A percentile compares a stretch with the other conserved stretches of the same genome.
These are phyloP conservation scores for Dipteronia sinensis DNA, from an alignment of 345 rosid genomes.

Conservation along the genomic window DNA sequence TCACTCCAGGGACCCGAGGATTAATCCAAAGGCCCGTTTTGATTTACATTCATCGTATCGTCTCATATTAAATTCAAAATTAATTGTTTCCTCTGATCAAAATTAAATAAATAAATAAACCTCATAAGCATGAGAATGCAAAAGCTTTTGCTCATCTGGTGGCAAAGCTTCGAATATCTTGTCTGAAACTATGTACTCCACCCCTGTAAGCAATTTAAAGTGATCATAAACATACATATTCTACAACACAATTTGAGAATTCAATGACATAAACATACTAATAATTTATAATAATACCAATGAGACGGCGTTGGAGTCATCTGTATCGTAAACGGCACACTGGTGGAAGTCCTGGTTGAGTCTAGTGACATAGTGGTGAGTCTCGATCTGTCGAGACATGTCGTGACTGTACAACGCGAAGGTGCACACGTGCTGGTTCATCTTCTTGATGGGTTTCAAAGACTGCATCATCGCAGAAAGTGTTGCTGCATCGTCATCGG, in stretches of 20 bases:
- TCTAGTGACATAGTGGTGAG: conserved; percentile 64
- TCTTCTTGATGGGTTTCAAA: conserved; percentile 64
- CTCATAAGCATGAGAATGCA: conserved; percentile 94
- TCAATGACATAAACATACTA: too few relatives aligned
- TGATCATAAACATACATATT: too few relatives aligned
- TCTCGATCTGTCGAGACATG: conserved; percentile 71
- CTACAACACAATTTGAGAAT: too few relatives aligned
- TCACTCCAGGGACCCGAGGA: conserved; percentile 67
- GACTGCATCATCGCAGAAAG: conserved; percentile 61
- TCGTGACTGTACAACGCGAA: conserved; percentile 80
- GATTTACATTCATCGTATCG: conserved; percentile 33
- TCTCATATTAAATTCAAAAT: neutral
- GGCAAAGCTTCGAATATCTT: conserved; percentile 58
- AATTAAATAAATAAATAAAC: conserved; percentile 13
- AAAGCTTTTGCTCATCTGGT: conserved; percentile 71
- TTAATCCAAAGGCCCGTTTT: conserved; percentile 66
- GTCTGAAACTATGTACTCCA: conserved; percentile 73
- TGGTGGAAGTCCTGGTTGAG: conserved; percentile 81
- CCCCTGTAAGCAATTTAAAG: conserved; percentile 35
- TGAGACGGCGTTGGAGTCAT: conserved; percentile 53
- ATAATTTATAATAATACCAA: too few relatives aligned
- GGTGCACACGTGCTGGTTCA: conserved; percentile 67
- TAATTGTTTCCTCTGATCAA: too few relatives aligned
- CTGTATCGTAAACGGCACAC: conserved; percentile 75
- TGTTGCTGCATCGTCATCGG: conserved; percentile 51